phyloP scores from a whole-genome alignment of 2,329 filamentous ascomycete species.

The Aspergillus sp. region DNA sequence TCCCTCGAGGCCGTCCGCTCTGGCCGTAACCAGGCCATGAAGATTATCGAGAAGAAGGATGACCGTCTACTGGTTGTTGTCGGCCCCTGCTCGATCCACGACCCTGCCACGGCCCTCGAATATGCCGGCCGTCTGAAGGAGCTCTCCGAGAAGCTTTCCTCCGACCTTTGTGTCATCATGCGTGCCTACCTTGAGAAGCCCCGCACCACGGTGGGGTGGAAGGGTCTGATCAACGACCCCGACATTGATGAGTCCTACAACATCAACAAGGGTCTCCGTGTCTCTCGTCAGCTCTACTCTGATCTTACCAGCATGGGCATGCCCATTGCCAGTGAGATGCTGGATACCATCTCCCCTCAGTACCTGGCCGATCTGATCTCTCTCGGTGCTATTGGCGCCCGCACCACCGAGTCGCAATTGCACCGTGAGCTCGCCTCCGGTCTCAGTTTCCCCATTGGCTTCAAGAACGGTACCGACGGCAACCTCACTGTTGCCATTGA shows the following conservation, averaged over 20 bases:
- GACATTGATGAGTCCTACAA: constrained; percentile 96
- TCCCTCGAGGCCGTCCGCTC: constrained; percentile 47
- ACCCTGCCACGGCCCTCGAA: constrained; percentile 82
- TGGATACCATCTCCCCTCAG: constrained; percentile 97
- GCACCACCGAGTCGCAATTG: constrained; percentile 94
- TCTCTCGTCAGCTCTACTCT: constrained; percentile 90
- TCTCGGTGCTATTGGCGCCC: constrained; percentile 90
- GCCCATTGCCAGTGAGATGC: constrained; percentile 96
- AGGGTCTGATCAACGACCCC: constrained; percentile 97
- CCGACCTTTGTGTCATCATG: constrained; percentile 92
- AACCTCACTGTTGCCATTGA: constrained; percentile 89
- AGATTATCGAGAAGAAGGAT: constrained; percentile 72
- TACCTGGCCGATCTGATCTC: constrained; percentile 96
- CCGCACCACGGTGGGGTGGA: constrained; percentile 97
- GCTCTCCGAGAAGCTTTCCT: constrained; percentile 75
- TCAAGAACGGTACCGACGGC: constrained; percentile 99
- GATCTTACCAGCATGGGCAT: constrained; percentile 85
- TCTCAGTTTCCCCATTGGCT: constrained; percentile 94
- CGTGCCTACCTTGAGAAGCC: constrained; percentile 99
- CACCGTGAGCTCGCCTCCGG: constrained; percentile 95
- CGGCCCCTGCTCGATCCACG: constrained; percentile 96
- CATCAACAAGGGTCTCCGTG: constrained; percentile 96
- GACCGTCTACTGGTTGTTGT: constrained; percentile 93
- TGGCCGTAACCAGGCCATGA: constrained; percentile 59
- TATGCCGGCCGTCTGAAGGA: constrained; percentile 79